A percentile compares a stretch with the other conserved stretches of the same genome.
phyloP scores from a whole-genome alignment of 2,329 filamentous ascomycete species.

The Pseudocercospora fuligena region DNA sequence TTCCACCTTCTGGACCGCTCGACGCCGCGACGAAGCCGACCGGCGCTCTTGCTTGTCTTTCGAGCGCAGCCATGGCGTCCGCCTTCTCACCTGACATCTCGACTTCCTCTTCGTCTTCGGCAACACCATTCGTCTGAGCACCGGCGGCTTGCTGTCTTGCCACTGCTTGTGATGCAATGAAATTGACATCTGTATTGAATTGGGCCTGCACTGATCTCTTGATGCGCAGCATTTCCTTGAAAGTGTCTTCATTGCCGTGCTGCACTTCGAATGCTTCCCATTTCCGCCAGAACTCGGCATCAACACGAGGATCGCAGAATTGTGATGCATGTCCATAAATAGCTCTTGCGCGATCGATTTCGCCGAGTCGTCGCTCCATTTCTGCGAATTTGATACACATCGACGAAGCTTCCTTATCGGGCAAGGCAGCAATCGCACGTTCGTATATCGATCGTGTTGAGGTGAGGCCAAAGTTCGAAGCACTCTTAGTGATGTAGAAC shows the following conservation, averaged over 20 bases:
- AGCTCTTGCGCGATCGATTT: constrained; percentile 91
- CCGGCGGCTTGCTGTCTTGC: constrained; percentile 68
- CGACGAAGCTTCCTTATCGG: constrained; percentile 88
- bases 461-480: constrained; percentile 94
- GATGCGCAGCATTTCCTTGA: constrained; percentile 98
- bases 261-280: constrained; percentile 98
- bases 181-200: constrained; percentile 98
- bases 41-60: constrained; percentile 85
- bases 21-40: constrained; percentile 90
- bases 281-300: constrained; percentile 88
- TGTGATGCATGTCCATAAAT: constrained; percentile 97
- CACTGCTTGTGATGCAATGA: constrained; percentile 94
- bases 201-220: constrained; percentile 97
- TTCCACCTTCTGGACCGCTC: constrained; percentile 52
- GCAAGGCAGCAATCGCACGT: constrained; percentile 88
- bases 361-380: constrained; percentile 88
- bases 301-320: constrained; percentile 93
- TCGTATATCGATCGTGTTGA: constrained; percentile 97
- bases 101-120: constrained; percentile 49
- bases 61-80: constrained; percentile 88
- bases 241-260: constrained; percentile 98
- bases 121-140: constrained; percentile 47
- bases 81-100: constrained; percentile 56
- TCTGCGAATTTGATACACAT: constrained; percentile 99
- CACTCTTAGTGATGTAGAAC: constrained; percentile 98